These are phyloP conservation scores for Diplodia corticola DNA, from an alignment of 2,329 filamentous ascomycete genomes.

Conservation along the genomic window DNA sequence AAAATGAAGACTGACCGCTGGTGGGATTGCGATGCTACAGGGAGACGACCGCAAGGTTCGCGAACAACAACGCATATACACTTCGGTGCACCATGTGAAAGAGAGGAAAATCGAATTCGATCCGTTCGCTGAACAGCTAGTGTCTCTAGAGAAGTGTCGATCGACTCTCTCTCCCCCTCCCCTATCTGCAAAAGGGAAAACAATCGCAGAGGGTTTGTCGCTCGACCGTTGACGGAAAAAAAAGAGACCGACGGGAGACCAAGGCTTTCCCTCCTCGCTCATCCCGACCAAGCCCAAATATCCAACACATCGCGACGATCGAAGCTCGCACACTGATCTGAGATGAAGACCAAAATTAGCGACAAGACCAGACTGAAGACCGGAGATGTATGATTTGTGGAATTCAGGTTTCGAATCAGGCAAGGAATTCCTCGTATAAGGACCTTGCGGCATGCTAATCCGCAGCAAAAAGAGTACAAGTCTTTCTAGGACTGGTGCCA, in stretches of 20 bases:
- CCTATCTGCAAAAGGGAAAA: no score
- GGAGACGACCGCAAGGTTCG: neutral
- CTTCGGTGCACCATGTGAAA: neutral
- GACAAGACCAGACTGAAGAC: neutral
- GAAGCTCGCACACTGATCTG: neutral
- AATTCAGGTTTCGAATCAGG: neutral
- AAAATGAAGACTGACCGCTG: neutral
- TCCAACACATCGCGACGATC: neutral
- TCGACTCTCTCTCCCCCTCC: neutral
- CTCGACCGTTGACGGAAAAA: neutral
- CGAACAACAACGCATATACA: neutral
- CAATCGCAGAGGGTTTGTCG: neutral
- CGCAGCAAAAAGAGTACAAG: conserved; percentile 56
- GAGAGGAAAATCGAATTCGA: neutral
- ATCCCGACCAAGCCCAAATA: neutral
- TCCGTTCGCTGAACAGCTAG: neutral
- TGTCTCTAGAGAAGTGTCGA: neutral
- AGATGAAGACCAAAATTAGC: neutral
- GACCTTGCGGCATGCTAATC: conserved; percentile 45
- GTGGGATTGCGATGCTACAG: neutral
- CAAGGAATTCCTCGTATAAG: conserved; percentile 27
- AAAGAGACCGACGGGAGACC: neutral
- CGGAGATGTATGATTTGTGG: neutral
- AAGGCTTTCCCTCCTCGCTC: no score
- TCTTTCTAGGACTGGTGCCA: conserved; percentile 62